Conservation (phyloP, 73 alveolate genomes). For the Paramecium sonneborni region DNA sequence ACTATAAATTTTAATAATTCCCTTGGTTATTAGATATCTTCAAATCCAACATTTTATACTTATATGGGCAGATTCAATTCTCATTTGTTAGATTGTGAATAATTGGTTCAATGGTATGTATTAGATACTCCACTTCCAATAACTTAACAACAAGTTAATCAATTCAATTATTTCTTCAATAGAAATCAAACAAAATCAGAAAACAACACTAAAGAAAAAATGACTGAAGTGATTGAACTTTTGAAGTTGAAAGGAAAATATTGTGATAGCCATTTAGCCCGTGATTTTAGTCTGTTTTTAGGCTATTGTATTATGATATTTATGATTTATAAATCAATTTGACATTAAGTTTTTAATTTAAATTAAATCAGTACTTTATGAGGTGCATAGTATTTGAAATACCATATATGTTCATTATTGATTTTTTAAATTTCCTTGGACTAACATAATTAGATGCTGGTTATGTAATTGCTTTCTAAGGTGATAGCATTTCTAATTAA, state of each 20-base stretch:
- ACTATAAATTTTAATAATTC: background rate
- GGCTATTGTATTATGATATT: background rate
- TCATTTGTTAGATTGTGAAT: background rate
- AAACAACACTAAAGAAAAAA: background rate
- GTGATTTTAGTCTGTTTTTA: background rate
- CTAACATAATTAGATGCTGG: background rate
- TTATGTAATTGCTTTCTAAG: background rate
- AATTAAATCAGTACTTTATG: background rate
- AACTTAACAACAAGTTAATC: background rate
- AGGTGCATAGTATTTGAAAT: slow-evolving; percentile 3
- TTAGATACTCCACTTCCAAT: background rate
- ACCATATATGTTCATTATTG: slow-evolving; percentile 12
- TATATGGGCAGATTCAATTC: background rate
- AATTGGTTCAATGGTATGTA: background rate
- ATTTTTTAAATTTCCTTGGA: slow-evolving; percentile 3
- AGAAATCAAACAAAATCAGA: background rate
- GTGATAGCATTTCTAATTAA: background rate
- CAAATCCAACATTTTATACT: background rate
- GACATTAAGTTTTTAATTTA: background rate
- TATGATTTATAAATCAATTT: background rate
- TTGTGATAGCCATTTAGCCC: background rate
- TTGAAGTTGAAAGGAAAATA: background rate
- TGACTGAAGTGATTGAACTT: background rate
- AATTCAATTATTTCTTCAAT: background rate
- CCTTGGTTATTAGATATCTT: background rate